phyloP scores from a whole-genome alignment of 1,139 yeast genomes.

The Protomyces macrosporus region DNA sequence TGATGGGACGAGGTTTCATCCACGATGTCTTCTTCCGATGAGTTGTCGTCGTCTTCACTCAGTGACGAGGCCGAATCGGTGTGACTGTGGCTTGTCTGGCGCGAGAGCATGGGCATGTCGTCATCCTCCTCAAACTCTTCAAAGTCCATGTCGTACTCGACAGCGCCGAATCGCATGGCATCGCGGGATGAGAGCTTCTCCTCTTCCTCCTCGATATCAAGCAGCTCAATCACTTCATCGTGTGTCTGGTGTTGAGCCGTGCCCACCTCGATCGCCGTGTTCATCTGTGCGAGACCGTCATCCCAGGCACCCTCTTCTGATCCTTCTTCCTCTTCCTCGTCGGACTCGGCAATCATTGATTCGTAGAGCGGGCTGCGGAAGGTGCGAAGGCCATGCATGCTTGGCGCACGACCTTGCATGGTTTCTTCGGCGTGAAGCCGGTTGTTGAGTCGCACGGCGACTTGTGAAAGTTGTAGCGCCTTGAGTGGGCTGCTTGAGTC shows the following conservation, averaged over 20 bases:
- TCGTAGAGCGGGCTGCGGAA: background rate
- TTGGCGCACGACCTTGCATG: background rate
- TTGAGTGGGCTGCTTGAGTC: slow-evolving; percentile 21
- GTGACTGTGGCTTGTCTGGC: slow-evolving; percentile 5
- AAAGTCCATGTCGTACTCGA: background rate
- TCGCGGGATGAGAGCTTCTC: background rate
- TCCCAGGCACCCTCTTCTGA: background rate
- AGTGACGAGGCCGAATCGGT: background rate
- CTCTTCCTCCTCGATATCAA: background rate
- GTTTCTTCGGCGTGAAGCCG: slow-evolving; percentile 8
- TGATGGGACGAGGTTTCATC: background rate
- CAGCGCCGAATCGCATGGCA: background rate
- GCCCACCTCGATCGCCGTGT: background rate
- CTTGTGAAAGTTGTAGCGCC: slow-evolving; percentile 2
- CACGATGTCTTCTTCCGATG: background rate
- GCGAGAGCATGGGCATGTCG: slow-evolving; percentile 21
- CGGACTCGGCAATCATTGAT: background rate
- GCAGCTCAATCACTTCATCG: background rate
- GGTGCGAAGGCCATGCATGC: background rate
- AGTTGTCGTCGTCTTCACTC: background rate
- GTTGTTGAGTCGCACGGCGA: slow-evolving; percentile 13
- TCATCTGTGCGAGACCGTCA: background rate
- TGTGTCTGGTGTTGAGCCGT: background rate
- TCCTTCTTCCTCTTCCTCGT: background rate
- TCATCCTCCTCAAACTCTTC: background rate